Base-by-base conservation (phyloP, 1,139 yeast genomes). In the Scheffersomyces illinoinensis region DNA sequence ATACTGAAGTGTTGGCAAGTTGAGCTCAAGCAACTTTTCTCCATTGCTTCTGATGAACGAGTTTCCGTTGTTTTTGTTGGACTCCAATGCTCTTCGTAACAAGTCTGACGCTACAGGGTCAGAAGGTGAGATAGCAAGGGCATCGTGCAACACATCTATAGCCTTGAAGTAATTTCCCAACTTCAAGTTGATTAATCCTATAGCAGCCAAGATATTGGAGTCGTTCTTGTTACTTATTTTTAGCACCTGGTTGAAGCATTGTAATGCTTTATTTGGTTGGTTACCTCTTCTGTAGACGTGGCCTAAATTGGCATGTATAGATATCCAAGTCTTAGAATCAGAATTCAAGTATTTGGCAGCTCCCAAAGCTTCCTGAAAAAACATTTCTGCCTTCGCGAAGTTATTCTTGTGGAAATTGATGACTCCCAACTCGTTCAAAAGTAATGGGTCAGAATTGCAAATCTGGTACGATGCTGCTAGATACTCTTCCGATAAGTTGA, bases 341-440 rank as follows among this genome's bases (percentile, higher is more conserved):
- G 95, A 85, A 66, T 89, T 90, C 60, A 91, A 78, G 61, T 82
- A 82, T 62, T 83, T 84, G 0, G 96, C 90, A 0, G 91, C 89
- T 14, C 82, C 82, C 50, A 91, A 76, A 0, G 98, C 98, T 64
- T 86, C 88, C 57, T 83, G 82, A 66, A 96, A 85, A 68, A 83
- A 89, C 24, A 81, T 74, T 68, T 91, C 96, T 0, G 98, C 97
- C 62, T 82, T 85, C 33, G 75, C 72, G 48, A 90, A 79, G 57
- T 91, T 90, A 62, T 83, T 82, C 65, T 87, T 89, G 71, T 93
- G 96, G 71, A 91, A 96, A 68, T 87, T 82, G 17, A 93, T 86
- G 1, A 96, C 98, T 1, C 98, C 99, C 68, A 93, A 77, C 71
- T 96, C 99, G 73, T 96, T 96, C 59, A 96, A 77, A 53, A 95